Evolutionary conservation across 177 flowering plant genomes (phyloP), one percentile per base, ranked within the genome.

Genomic region (Vitis hybrid): DNA sequence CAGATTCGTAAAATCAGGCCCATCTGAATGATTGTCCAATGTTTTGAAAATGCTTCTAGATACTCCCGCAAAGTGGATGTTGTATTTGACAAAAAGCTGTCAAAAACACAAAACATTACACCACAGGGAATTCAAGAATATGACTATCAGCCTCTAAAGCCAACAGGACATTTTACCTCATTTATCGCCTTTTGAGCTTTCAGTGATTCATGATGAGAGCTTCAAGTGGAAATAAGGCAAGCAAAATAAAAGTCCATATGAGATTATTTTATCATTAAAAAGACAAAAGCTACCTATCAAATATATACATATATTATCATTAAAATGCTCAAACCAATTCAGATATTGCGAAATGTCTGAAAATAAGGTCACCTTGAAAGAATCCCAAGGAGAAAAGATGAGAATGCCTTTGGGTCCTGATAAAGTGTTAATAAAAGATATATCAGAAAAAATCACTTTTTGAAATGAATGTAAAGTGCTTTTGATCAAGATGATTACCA

Each of bases 41-140:
- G 73, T 70, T 78, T 61, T 79, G 67, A 87, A 88, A 67, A 91
- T 80, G 81, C 78, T 89, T 82, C 73, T 87, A 55, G 98, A 86
- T 61, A 95, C 77, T 74, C 98, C 99, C 58, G 88, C 80, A 70
- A 95, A 93, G 75, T 89, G 85, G 70, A 95, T 93, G 83, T 95
- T 95, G 91, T 84, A 95, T 74, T 89, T 95, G 76, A 95, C 91
- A 82, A 93, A 95, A 60, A 95, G 88, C 99, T 95, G 90, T 69
- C 31, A 50, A 71, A 74, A 7, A 59, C 57, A 76, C 7, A 67
- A 50, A 71, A 59, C 4, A 75, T 66, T 45, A 68, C 59, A 49
- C 10, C 10, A 51, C 5, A 66, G 39, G 18, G 75, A 62, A 66
- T 39, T 15, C 52, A 51, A 26, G 71, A 53, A 71, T n/a, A 63